Conservation (phyloP, 495 filamentous ascomycete genomes). For the Apodospora peruviana region DNA sequence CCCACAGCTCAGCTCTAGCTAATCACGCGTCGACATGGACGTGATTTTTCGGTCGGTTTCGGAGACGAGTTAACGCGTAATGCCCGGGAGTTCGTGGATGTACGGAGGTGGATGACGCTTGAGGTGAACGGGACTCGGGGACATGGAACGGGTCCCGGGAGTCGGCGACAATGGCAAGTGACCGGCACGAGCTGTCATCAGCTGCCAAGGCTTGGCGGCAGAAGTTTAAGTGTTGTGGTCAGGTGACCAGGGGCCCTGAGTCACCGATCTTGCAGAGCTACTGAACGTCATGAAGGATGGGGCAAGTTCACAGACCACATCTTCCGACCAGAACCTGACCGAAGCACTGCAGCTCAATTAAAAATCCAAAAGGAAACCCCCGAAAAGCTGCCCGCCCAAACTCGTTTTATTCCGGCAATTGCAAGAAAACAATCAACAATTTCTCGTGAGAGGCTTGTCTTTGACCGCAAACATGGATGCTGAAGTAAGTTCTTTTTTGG, state of each 20-base stretch:
- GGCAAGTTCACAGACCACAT: conserved; percentile 1
- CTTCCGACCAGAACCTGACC: conserved; percentile 3
- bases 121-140: not conserved
- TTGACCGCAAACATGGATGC: conserved; percentile 24
- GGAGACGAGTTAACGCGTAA: no score
- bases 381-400: no score
- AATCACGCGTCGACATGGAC: conserved; percentile 7
- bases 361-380: not conserved
- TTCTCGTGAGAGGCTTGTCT: no score
- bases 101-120: no score
- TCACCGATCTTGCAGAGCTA: conserved; percentile 12
- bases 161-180: not conserved
- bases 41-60: no score
- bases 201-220: conserved; percentile 1
- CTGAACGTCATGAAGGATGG: conserved; percentile 24
- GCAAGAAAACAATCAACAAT: no score
- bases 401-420: no score
- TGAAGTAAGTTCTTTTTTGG: conserved; percentile 25
- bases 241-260: conserved; percentile 25
- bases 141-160: not conserved
- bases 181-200: conserved; percentile 11
- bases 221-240: conserved; percentile 3
- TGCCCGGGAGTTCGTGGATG: no score
- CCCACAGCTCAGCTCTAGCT: not conserved
- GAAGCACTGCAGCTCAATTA: not conserved